Percentiles rank a stretch among this genome's conserved stretches.
Conservation (phyloP, 2,329 filamentous ascomycete genomes). For the Colletotrichum cereale region DNA sequence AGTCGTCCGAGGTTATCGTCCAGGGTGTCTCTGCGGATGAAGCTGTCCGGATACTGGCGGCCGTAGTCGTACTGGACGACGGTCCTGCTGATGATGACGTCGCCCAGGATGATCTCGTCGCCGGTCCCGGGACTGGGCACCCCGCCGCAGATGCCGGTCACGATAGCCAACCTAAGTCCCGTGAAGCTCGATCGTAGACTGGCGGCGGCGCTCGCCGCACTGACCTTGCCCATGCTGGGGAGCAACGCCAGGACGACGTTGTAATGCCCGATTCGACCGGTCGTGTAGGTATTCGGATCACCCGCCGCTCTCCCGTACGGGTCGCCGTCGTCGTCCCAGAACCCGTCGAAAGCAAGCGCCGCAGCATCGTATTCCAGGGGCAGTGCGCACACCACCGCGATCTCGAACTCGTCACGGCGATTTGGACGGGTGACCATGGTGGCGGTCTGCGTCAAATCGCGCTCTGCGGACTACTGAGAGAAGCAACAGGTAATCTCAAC, state of each 20-base stretch:
- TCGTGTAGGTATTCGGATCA: slow-evolving; percentile 48
- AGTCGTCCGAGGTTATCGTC: slow-evolving; percentile 44
- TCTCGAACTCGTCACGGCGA: slow-evolving; percentile 34
- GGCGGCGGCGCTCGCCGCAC: slow-evolving; percentile 44
- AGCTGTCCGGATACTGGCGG: slow-evolving; percentile 43
- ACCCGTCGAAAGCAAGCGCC: slow-evolving; percentile 44
- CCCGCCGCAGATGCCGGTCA: slow-evolving; percentile 57
- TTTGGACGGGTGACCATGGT: neutral
- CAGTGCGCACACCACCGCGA: slow-evolving; percentile 48
- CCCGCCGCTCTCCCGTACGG: slow-evolving; percentile 43
- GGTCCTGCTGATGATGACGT: slow-evolving; percentile 50
- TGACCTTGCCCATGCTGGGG: slow-evolving; percentile 47
- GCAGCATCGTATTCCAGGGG: slow-evolving; percentile 45
- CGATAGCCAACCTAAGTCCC: slow-evolving; percentile 49
- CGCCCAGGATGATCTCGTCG: slow-evolving; percentile 46
- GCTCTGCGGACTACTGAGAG: neutral
- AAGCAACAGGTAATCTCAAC: neutral
- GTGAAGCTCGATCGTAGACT: slow-evolving; percentile 51
- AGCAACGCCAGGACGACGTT: slow-evolving; percentile 47
- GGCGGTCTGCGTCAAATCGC: neutral
- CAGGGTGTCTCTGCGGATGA: slow-evolving; percentile 45
- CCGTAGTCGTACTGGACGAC: slow-evolving; percentile 48
- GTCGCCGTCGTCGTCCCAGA: slow-evolving; percentile 45
- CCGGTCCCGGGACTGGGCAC: slow-evolving; percentile 42
- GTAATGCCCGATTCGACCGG: slow-evolving; percentile 45